These are phyloP conservation scores for Claviceps africana DNA, from an alignment of 2,329 filamentous ascomycete species.

Conservation along the genomic window DNA sequence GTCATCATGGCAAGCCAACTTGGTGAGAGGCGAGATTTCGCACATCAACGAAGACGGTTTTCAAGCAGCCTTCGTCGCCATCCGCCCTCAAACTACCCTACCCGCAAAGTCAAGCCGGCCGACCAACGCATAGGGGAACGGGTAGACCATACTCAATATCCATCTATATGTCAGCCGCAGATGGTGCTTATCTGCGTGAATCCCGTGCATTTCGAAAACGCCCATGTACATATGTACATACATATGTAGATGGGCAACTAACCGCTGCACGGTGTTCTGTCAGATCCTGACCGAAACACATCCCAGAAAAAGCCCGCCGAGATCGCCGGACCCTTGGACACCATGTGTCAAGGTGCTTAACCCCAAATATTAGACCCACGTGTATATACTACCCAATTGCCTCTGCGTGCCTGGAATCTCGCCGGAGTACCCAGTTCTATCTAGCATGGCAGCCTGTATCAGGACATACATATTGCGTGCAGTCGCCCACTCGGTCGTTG, in stretches of 20 bases:
- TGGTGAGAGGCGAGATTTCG: too few relatives aligned
- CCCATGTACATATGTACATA: too few relatives aligned
- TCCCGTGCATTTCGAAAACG: not conserved
- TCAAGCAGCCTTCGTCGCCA: too few relatives aligned
- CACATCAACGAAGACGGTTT: too few relatives aligned
- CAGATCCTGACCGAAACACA: not conserved
- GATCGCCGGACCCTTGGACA: not conserved
- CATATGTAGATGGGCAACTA: not conserved
- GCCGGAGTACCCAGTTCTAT: not conserved
- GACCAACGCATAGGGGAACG: not conserved
- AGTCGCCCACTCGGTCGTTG: not conserved
- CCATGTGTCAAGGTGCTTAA: not conserved
- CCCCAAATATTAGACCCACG: not conserved
- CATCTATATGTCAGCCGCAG: not conserved
- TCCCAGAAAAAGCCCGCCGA: not conserved
- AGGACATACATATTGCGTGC: not conserved
- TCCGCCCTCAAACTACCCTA: too few relatives aligned
- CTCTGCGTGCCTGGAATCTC: not conserved
- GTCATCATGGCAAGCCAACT: too few relatives aligned
- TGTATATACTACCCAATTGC: not conserved
- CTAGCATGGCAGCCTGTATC: not conserved
- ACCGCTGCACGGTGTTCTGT: not conserved
- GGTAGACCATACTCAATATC: not conserved
- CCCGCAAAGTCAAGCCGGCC: too few relatives aligned
- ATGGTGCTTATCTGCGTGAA: not conserved